Evolutionary conservation across 352 stramenopile species (phyloP), one percentile per base, ranked within the genome.

Genomic region (Globisporangium nagaii): DNA sequence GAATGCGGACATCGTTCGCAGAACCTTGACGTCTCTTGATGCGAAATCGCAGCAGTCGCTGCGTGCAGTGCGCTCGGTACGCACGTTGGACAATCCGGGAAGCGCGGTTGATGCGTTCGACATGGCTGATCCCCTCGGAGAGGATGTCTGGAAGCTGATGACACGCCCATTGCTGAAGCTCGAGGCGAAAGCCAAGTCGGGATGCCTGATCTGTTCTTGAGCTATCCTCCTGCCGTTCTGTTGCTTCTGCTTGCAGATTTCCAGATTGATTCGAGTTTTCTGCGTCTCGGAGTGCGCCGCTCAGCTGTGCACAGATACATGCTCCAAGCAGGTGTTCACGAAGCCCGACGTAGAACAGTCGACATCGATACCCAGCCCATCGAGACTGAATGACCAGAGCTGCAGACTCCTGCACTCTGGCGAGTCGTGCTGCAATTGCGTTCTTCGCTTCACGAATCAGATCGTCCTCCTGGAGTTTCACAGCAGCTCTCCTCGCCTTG

Each of bases 101-200:
- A 4, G 60, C 68, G 12, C 68, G 47, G 25, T 70, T 43, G 3
- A 43, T 63, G 22, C 72, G 63, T 24, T 68, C 25, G 10, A 70
- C 44, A 17, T 58, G 45, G 17, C 56, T 69, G 2, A 77, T 50
- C 36, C 65, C 70, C 3, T 54, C 50, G 0, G 56, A 70, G 1
- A 79, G 32, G 36, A 83, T 78, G 15, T 66, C 57, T 9, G 68
- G 70, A 3, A 83, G 60, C 22, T 80, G 52, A 48, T 64, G 60
- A 17, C 62, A 44, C n/a, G 36, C 61, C 72, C 72, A 83, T 11
- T 67, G 58, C 31, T 70, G 40, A 0, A 79, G 30, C 49, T 28
- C 54, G n/a, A 61, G 54, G 11, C 54, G 54, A 25, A 53, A 53
- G 24, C 53, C 53, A 30, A 60, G 34, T 4, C 42, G 53, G 15